Conservation (phyloP, 164 flowering plant species). For the Macadamia tetraphylla region DNA sequence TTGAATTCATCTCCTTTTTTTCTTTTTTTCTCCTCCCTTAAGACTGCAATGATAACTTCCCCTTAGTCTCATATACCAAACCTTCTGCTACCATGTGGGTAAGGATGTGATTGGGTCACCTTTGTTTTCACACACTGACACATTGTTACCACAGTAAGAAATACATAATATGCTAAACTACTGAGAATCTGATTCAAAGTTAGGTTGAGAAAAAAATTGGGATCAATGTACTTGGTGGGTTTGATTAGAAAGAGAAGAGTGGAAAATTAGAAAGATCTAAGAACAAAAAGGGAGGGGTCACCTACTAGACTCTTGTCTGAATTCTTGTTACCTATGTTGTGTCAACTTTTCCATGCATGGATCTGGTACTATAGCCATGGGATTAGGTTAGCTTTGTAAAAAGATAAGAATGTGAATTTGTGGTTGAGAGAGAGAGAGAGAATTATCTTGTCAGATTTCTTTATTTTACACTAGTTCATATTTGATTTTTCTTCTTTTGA, state of each 20-base stretch:
- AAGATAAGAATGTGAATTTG: no score
- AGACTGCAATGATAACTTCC: constrained; percentile 16
- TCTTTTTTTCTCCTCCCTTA: neutral
- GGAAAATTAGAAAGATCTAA: neutral
- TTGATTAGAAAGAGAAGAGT: neutral
- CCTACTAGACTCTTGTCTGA: constrained; percentile 1
- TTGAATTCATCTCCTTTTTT: constrained; percentile 6
- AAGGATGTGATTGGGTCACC: neutral
- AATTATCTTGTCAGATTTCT: no score
- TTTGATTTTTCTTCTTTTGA: no score
- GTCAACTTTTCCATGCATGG: constrained; percentile 6
- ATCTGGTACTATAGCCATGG: neutral
- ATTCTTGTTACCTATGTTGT: constrained; percentile 2
- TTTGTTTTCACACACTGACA: no score
- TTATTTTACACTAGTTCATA: no score
- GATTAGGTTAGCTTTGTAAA: neutral
- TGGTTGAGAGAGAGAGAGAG: neutral
- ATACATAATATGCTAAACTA: neutral
- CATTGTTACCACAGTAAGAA: neutral
- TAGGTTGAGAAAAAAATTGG: neutral
- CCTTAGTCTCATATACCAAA: constrained; percentile 2
- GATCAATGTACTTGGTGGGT: neutral
- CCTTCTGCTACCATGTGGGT: constrained; percentile 9
- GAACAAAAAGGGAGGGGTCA: neutral
- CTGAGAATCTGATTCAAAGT: neutral